Evolutionary conservation across 169 alveolate genomes (phyloP).

Genomic region (Plasmodium coatneyi): DNA sequence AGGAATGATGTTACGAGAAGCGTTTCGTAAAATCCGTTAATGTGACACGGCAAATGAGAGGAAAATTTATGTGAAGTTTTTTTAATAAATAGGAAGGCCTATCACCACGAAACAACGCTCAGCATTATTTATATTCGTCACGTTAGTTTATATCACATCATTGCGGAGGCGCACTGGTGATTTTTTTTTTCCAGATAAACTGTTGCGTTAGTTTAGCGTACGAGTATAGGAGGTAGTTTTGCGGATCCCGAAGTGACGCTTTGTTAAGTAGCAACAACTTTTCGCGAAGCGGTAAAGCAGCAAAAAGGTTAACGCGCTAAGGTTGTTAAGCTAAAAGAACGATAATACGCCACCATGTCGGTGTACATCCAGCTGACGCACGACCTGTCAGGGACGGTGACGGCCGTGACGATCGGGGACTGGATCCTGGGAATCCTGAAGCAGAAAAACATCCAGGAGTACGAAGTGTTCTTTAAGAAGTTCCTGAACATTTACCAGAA

Average conservation of each 20-base stretch:
- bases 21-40: neutral
- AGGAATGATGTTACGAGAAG: neutral
- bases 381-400: conserved; percentile 84
- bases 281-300: neutral
- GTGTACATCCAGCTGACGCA: conserved; percentile 83
- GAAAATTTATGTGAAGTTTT: neutral
- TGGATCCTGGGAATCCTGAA: conserved; percentile 82
- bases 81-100: neutral
- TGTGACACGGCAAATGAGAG: neutral
- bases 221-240: neutral
- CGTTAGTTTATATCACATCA: neutral
- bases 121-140: neutral
- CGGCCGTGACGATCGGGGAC: conserved; percentile 85
- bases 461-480: conserved; percentile 80
- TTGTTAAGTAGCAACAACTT: too few relatives aligned
- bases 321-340: too few relatives aligned
- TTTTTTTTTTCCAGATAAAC: neutral
- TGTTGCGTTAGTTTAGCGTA: neutral
- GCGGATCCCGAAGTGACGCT: neutral
- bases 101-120: neutral
- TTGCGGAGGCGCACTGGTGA: neutral
- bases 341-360: conserved; percentile 62
- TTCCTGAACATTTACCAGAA: conserved; percentile 81
- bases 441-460: conserved; percentile 77
- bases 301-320: neutral